Base-by-base conservation (phyloP, 305 asterid genomes). In the Caryopteris hybrid region DNA sequence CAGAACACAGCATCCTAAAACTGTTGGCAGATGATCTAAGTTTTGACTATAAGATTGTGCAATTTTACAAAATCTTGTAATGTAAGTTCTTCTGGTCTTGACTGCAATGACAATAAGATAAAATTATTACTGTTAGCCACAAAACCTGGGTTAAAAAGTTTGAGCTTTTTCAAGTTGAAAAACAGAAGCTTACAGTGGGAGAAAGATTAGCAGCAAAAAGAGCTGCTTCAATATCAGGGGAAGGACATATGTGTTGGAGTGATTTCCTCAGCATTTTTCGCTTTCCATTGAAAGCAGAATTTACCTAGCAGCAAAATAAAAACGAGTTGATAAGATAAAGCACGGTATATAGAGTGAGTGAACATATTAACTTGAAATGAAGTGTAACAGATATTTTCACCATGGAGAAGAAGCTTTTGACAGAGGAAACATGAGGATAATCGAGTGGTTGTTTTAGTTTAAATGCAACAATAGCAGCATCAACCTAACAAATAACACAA, bases 211-310 rank as follows among this genome's bases (percentile, higher is more conserved):
- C 54, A 57, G 80, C 56, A 9, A 54, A 65, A 23, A 94, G 84
- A 80, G 99, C 99, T 63, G 81, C 90, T 84, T 94, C 98, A 23
- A 89, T 79, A 60, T 86, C 90, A 23, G 76, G 14, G 29, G 99
- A 66, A 31, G 96, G 62, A 53, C 91, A 85, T 17, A 94, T 75
- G 78, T 89, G 98, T 74, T 85, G 96, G 16, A 94, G 96, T 5
- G 99, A 82, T 76, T 91, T 95, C 29, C 97, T 74, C 81, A 94
- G 68, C 99, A 94, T 94, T 79, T 94, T 94, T 20, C 99, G 98
- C 78, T 91, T 94, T 62, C 86, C 96, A 38, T 89, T 94, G 83
- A 94, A 94, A 11, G 98, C 99, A 64, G 96, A 89, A 76, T 91
- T 91, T 70, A 94, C 98, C 99, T 94, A 69, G 69, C 62, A 71